Base-by-base conservation (phyloP, 495 filamentous ascomycete species). In the Penicillium roqueforti region DNA sequence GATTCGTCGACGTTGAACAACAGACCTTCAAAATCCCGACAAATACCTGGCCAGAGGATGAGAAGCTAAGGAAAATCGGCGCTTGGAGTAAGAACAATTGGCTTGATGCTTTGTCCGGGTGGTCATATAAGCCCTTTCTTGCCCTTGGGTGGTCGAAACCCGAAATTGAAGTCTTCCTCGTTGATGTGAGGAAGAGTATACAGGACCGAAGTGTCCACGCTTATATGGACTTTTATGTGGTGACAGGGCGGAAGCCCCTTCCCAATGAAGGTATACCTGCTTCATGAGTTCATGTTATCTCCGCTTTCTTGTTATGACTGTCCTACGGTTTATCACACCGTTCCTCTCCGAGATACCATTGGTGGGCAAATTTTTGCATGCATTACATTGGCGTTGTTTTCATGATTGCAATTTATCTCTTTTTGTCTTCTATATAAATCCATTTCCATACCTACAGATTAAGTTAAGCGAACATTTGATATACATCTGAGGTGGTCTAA, bases 1-100 rank as follows among this genome's bases (percentile, higher is more conserved):
- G 86, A 0, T 89, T 86, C 49, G 78, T 82, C 10, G 83, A 88
- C 50, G 74, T 89, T 14, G 69, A 81, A 40, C 77, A 85, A 60
- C 62, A 65, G 11, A 48, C 79, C 6, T 73, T 73, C 55, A 84
- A 83, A 64, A 57, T 85, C 2, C 86, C 85, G 3, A 68, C 77
- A 14, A 84, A 82, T 54, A 66, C 73, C 3, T 88, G 86, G 83
- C 74, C 84, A 0, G 72, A 72, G 43, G 79, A 88, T 56, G 69
- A 68, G 10, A 72, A 69, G n/a, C 45, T 80, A 36, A 81, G 75
- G 44, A 66, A 72, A 29, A 58, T 83, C 32, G 80, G 78, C 3
- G 60, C 61, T 29, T 79, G 70, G 70, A 73, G 51, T 23, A 67
- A 77, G 53, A 62, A 52, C 13, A 75, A 75, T 41, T 70, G 70